Evolutionary conservation across 192 early-diverging fungal genomes (phyloP), one percentile per base, ranked within the genome.

Genomic region (Linnemannia hyalina): DNA sequence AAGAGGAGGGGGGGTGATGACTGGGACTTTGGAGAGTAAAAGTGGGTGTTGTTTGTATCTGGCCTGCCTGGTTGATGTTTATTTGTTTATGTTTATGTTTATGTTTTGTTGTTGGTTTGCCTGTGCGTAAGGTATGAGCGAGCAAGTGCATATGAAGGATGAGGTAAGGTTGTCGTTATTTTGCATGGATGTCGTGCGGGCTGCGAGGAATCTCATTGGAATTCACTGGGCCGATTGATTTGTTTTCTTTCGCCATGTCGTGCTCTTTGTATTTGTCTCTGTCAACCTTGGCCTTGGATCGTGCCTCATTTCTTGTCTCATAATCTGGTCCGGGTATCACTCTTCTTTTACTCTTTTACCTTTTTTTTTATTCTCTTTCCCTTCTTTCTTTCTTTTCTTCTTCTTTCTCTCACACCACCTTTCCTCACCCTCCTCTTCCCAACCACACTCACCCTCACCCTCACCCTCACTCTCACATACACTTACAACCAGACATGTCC

Each of bases 401-500:
- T 40, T 79, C 70, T 73, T 26, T 38, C 47, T 26, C 26, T 72
- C 70, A 15, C 29, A 68, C 44, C 73, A 35, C 69, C 69, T 36
- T 70, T 32, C 20, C 57, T 69, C 42, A 0, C n/a, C 35, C 52
- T 32, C 15, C 46, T 40, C 36, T 42, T 22, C 69, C 16, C 69
- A 22, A 32, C 22, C 68, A 26, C 68, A 41, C 73, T 54, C n/a
- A 26, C 68, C 40, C 73, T 54, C n/a, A n/a, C 9, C 32, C 41
- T 26, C 68, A 22, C 15, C 36, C 2, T n/a, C 49, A 46, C 76
- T 18, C 16, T 70, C 65, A 38, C 46, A 20, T 8, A 20, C 52
- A 55, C 29, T 70, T 49, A 63, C 22, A 42, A 57, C 26, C 20
- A 23, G 40, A 20, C 47, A 85, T 81, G 80, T 73, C 84, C 6